phyloP scores from a whole-genome alignment of 306 rosid species.

The Dicorynia guianensis region DNA sequence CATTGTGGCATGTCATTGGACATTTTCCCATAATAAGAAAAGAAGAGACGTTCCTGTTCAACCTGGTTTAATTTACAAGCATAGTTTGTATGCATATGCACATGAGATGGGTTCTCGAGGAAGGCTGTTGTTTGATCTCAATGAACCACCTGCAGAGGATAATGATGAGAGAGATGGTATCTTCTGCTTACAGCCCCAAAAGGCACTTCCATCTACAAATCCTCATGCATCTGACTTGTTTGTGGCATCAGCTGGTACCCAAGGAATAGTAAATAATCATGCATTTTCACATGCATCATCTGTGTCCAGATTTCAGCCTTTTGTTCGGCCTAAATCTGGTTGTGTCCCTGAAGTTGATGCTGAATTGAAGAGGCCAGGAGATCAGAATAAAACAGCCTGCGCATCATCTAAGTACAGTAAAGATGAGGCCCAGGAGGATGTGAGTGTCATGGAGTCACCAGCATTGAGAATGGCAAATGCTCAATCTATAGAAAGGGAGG shows the following conservation, averaged over 20 bases:
- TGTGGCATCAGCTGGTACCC: conserved; percentile 57
- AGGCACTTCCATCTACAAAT: conserved; percentile 69
- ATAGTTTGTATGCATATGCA: conserved; percentile 79
- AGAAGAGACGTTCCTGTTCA: conserved; percentile 39
- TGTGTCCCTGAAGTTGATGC: conserved; percentile 52
- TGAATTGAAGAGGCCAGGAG: conserved; percentile 55
- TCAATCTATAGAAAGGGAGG: conserved; percentile 80
- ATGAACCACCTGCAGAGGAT: conserved; percentile 92
- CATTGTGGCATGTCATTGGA: conserved; percentile 59
- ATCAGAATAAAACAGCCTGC: conserved; percentile 46
- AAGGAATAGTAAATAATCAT: conserved; percentile 69
- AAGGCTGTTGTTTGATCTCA: conserved; percentile 92
- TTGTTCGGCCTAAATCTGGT: conserved; percentile 69
- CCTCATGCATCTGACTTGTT: conserved; percentile 58
- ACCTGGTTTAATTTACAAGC: conserved; percentile 38
- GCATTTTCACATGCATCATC: conserved; percentile 90
- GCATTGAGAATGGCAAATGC: conserved; percentile 47
- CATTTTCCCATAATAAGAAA: conserved; percentile 46
- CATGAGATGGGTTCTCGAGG: conserved; percentile 98
- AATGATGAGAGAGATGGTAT: conserved; percentile 64
- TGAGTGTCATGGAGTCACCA: conserved; percentile 49
- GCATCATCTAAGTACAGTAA: conserved; percentile 47
- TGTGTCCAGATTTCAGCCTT: conserved; percentile 93
- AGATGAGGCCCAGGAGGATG: conserved; percentile 39
- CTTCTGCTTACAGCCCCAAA: conserved; percentile 68